Evolutionary conservation across 352 stramenopile species (phyloP).

Genomic region (Thraustotheca clavata): DNA sequence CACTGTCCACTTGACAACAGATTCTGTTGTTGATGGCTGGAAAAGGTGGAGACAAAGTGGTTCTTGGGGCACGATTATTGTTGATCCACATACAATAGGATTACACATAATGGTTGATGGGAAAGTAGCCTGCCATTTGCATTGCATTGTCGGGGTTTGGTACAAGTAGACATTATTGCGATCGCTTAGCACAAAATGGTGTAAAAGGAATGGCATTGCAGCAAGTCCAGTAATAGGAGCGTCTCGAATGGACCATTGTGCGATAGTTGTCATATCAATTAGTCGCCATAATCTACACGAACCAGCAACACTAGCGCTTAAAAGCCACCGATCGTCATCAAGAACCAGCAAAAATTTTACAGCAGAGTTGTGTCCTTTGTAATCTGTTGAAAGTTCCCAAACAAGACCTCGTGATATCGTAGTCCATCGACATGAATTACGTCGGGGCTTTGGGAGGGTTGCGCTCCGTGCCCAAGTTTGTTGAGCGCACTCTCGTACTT

Average conservation of each 20-base stretch:
- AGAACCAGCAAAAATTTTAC: not conserved
- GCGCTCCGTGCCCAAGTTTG: not conserved
- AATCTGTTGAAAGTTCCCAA: not conserved
- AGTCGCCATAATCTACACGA: not conserved
- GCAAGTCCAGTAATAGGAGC: not conserved
- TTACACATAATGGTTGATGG: not conserved
- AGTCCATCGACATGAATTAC: not conserved
- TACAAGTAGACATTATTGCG: not conserved
- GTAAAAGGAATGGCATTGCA: not conserved
- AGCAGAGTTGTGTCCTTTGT: not conserved
- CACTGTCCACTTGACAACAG: not conserved
- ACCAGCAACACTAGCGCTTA: not conserved
- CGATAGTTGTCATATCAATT: not conserved
- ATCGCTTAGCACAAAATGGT: constrained; percentile 8
- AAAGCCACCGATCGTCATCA: constrained; percentile 4
- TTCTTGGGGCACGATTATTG: not conserved
- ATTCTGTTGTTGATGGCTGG: not conserved
- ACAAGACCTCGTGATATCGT: not conserved
- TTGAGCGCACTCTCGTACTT: not conserved
- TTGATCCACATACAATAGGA: not conserved
- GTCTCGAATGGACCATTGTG: constrained; percentile 9
- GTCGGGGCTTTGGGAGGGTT: not conserved
- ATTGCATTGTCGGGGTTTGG: not conserved
- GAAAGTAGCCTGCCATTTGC: not conserved
- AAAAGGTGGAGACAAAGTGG: not conserved